Percentiles rank a stretch among this genome's conserved stretches.
These are phyloP conservation scores for Lentinula sp. DNA, from an alignment of 768 basidiomycete species.

Conservation along the genomic window DNA sequence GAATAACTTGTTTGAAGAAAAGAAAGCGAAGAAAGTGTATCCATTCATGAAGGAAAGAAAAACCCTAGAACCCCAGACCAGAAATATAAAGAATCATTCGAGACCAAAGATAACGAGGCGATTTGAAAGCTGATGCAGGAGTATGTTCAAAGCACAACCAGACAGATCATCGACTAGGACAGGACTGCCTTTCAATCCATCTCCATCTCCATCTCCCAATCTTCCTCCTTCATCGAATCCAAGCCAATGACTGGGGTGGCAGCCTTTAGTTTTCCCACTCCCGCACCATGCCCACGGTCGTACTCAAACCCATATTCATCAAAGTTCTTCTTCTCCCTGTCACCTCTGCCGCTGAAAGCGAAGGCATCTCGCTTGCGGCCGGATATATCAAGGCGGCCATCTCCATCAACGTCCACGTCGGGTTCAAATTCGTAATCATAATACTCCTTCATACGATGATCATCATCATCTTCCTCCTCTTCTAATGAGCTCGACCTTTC, in stretches of 20 bases:
- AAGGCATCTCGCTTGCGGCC: not conserved
- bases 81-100: not conserved
- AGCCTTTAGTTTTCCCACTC: not conserved
- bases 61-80: not conserved
- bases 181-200: constrained; percentile 35
- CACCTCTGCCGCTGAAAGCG: not conserved
- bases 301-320: constrained; percentile 6
- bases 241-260: not conserved
- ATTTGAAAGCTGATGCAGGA: not conserved
- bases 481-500: not conserved
- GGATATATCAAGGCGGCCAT: not conserved
- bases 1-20: not conserved
- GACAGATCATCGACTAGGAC: not conserved
- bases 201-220: constrained; percentile 73
- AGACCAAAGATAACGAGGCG: constrained; percentile 15
- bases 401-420: not conserved
- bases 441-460: not conserved
- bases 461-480: constrained; percentile 4
- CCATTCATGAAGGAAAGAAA: not conserved
- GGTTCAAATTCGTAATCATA: constrained; percentile 7
- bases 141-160: not conserved
- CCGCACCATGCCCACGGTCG: not conserved
- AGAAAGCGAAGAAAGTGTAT: not conserved
- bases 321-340: not conserved
- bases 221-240: constrained; percentile 14